Base-by-base conservation (phyloP, 768 basidiomycete species). In the Collybia sp. region DNA sequence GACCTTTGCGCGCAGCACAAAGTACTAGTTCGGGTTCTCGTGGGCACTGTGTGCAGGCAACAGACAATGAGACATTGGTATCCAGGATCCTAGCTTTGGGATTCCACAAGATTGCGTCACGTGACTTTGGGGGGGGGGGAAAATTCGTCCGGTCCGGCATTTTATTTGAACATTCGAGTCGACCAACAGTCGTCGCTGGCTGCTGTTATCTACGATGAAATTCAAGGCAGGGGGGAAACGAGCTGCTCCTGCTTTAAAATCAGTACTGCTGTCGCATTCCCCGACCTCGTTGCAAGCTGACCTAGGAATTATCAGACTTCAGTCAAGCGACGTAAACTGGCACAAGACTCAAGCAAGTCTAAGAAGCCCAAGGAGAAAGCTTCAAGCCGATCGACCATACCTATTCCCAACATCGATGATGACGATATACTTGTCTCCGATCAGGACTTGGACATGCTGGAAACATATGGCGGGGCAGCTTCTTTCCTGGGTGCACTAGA, bases 401-500 rank as follows among this genome's bases (percentile, higher is more conserved):
- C 80, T 1, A 79, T 91, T 30, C 88, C 88, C n/a, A 49, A 55
- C 9, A 55, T 58, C 16, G 63, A 66, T 17, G 65, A 67, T 43
- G 75, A 77, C 12, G 80, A 80, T 31, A 55, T 71, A 3, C 73
- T 78, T 11, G 62, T 88, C 13, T 83, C 80, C n/a, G 85, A 86
- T 31, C 79, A 83, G 48, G 88, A 86, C 49, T 65, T 83, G 30
- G 79, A 76, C n/a, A 61, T 86, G 41, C 63, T 91, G 18, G 68
- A 78, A 45, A 77, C 83, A 53, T 88, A 82, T 54, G 77, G 85
- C 16, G 70, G 69, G 17, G 75, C 80, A 2, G 72, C 74, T 30
- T 68, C 72, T 30, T 97, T 97, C 65, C 65, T 97, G 49, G 66
- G 75, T 30, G 69, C 66, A 16, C 66, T 96, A 44, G 92, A 97